Conservation (phyloP, 1,284 basidiomycete species). For the Peniophora sp. region DNA sequence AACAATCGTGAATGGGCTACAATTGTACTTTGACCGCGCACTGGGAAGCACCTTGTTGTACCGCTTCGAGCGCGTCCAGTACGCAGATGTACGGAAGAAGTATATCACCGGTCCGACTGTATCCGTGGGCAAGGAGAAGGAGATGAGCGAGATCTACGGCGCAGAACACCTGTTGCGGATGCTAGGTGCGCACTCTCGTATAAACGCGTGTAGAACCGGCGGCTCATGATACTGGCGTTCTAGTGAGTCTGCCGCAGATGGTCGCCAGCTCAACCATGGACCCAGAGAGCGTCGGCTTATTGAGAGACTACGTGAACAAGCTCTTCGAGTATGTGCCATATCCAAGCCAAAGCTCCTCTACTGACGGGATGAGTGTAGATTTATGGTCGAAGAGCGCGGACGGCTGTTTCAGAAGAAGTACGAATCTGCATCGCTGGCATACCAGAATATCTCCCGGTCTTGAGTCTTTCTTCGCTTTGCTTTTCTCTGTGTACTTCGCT, state of each 20-base stretch:
- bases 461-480: constrained; percentile 23
- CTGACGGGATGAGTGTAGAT: constrained; percentile 33
- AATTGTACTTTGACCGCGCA: constrained; percentile 89
- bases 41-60: constrained; percentile 90
- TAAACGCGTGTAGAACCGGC: background rate
- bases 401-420: constrained; percentile 69
- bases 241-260: constrained; percentile 72
- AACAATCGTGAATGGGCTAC: constrained; percentile 85
- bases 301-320: constrained; percentile 88
- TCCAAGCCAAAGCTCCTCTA: constrained; percentile 1
- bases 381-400: constrained; percentile 58
- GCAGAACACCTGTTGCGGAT: constrained; percentile 91
- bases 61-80: constrained; percentile 90
- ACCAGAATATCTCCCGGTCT: constrained; percentile 68
- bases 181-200: constrained; percentile 59
- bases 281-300: constrained; percentile 72
- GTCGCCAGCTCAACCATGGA: constrained; percentile 91
- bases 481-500: background rate
- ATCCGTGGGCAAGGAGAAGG: constrained; percentile 63
- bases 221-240: constrained; percentile 18
- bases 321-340: constrained; percentile 65
- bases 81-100: constrained; percentile 73
- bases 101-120: constrained; percentile 70
- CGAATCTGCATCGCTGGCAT: constrained; percentile 60
- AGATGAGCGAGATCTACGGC: constrained; percentile 90